These are phyloP conservation scores for Discostella stelligera DNA, from an alignment of 352 stramenopile genomes.

Conservation along the genomic window DNA sequence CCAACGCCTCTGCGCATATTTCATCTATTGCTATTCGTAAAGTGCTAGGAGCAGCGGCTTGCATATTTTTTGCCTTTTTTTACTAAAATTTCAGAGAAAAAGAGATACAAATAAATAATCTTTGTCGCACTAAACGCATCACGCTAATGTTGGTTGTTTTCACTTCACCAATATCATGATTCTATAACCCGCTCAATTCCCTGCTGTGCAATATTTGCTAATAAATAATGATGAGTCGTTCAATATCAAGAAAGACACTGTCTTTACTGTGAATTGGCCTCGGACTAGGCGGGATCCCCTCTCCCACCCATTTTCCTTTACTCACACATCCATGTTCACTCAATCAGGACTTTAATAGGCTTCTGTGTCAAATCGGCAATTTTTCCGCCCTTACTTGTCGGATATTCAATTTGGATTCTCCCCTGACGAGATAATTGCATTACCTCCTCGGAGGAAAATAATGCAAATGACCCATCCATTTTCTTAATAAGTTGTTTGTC, in stretches of 20 bases:
- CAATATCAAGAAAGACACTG: too few species aligned
- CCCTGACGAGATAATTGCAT: constrained; percentile 48
- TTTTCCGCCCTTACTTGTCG: constrained; percentile 56
- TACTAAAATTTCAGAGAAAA: too few species aligned
- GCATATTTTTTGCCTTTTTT: not conserved
- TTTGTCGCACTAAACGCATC: not conserved
- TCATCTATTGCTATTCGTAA: not conserved
- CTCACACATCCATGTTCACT: constrained; percentile 27
- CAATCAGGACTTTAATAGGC: constrained; percentile 64
- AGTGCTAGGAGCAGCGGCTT: not conserved
- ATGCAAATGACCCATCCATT: constrained; percentile 62
- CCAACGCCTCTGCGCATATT: not conserved
- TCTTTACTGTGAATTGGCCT: not conserved
- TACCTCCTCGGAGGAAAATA: constrained; percentile 56
- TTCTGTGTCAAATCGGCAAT: constrained; percentile 76
- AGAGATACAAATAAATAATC: not conserved
- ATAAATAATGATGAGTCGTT: too few species aligned
- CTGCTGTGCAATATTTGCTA: not conserved
- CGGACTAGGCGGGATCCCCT: not conserved
- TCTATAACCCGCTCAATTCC: too few species aligned
- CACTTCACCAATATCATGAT: too few species aligned
- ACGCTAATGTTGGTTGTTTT: not conserved
- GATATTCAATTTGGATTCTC: constrained; percentile 62
- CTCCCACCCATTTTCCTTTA: not conserved
- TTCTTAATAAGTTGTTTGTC: constrained; percentile 72